A percentile compares a stretch with the other conserved stretches of the same genome.
phyloP scores from a whole-genome alignment of 164 flowering plant genomes.

The Dillenia turbinata region DNA sequence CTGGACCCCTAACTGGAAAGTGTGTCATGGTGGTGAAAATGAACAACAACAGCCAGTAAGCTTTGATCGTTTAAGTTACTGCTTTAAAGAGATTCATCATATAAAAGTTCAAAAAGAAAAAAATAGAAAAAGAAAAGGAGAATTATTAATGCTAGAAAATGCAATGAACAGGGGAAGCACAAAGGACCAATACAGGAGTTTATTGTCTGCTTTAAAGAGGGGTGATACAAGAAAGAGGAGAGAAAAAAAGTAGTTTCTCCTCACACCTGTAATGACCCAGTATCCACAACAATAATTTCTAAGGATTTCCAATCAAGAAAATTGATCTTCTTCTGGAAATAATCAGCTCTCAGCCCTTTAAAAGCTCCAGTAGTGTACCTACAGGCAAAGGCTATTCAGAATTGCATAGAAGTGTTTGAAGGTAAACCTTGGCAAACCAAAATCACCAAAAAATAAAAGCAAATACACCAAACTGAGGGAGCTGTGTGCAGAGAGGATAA shows the following conservation, averaged over 20 bases:
- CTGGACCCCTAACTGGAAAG: too few relatives aligned
- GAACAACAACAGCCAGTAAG: too few relatives aligned
- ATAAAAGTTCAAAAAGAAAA: too few relatives aligned
- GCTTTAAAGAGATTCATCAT: too few relatives aligned
- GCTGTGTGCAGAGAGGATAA: conserved; percentile 4
- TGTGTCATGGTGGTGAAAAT: too few relatives aligned
- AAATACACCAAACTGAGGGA: conserved; percentile 7
- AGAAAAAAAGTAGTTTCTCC: background rate
- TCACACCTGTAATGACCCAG: conserved; percentile 37
- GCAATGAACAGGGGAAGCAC: too few relatives aligned
- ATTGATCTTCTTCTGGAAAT: conserved; percentile 34
- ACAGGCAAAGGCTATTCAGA: conserved; percentile 9
- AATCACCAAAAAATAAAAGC: background rate
- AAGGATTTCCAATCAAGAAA: conserved; percentile 30
- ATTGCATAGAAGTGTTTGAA: background rate
- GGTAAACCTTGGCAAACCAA: background rate
- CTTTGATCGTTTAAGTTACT: too few relatives aligned
- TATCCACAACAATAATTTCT: conserved; percentile 40
- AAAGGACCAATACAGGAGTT: too few relatives aligned
- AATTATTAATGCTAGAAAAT: too few relatives aligned
- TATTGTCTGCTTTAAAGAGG: too few relatives aligned
- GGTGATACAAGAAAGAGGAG: background rate
- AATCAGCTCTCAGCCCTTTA: conserved; percentile 16
- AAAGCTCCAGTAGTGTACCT: conserved; percentile 54
- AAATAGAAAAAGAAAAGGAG: too few relatives aligned